Evolutionary conservation across 192 early-diverging fungal genomes (phyloP).

Genomic region (Backusella luteola): DNA sequence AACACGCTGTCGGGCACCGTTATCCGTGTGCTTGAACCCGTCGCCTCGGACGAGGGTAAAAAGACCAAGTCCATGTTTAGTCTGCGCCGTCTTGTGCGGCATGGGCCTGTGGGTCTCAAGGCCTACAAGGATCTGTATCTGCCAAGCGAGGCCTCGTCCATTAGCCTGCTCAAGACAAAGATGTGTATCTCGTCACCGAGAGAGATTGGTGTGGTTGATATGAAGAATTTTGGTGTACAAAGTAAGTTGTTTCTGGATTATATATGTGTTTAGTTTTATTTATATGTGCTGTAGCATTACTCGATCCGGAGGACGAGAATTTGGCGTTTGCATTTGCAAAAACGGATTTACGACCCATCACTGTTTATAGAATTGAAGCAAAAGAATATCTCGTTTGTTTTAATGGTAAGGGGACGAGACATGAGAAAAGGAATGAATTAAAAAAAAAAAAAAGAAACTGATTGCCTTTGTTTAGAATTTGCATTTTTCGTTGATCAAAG

Average conservation of each 20-base stretch:
- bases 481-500: slow-evolving; percentile 89
- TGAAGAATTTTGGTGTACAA: slow-evolving; percentile 84
- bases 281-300: slow-evolving; percentile 34
- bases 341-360: slow-evolving; percentile 76
- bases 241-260: slow-evolving; percentile 28
- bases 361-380: slow-evolving; percentile 76
- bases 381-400: slow-evolving; percentile 91
- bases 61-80: slow-evolving; percentile 27
- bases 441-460: not conserved
- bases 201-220: slow-evolving; percentile 92
- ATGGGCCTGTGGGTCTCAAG: slow-evolving; percentile 18
- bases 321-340: slow-evolving; percentile 80
- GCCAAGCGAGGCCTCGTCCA: slow-evolving; percentile 82
- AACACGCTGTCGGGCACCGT: slow-evolving; percentile 24
- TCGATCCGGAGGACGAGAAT: slow-evolving; percentile 81
- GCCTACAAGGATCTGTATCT: slow-evolving; percentile 79
- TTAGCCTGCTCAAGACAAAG: slow-evolving; percentile 81
- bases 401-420: slow-evolving; percentile 56
- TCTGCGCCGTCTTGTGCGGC: slow-evolving; percentile 17
- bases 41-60: slow-evolving; percentile 13
- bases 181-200: slow-evolving; percentile 88
- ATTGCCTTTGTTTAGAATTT: slow-evolving; percentile 57
- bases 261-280: not conserved
- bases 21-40: slow-evolving; percentile 31
- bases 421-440: not conserved